Evolutionary conservation across 208 protist genomes (phyloP).

Genomic region (Leishmania turanica): DNA sequence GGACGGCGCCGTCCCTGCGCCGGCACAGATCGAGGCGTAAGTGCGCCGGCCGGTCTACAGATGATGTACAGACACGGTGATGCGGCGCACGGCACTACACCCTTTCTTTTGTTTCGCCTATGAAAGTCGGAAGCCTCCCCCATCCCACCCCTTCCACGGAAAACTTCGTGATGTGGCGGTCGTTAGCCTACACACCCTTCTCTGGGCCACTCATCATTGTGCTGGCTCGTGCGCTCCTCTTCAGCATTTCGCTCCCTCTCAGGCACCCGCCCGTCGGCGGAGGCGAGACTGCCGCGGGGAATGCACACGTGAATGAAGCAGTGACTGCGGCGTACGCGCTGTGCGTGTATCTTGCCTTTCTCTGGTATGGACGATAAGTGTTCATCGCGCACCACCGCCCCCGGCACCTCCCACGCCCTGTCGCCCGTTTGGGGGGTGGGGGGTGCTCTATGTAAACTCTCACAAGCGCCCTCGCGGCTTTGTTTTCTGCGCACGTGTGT

Average conservation of each 20-base stretch:
- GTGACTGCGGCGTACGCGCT: not conserved
- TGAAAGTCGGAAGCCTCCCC: not conserved
- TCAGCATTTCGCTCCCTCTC: not conserved
- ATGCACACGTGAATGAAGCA: not conserved
- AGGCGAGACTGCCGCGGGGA: not conserved
- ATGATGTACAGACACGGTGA: not conserved
- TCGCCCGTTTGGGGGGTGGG: too few relatives aligned
- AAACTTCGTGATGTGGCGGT: not conserved
- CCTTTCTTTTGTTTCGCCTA: not conserved
- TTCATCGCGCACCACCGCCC: not conserved
- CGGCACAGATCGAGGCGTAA: conserved; percentile 12
- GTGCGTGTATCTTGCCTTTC: not conserved
- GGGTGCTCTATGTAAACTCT: too few relatives aligned
- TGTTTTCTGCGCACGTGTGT: not conserved
- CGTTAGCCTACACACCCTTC: not conserved
- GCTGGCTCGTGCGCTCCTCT: not conserved
- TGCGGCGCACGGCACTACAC: not conserved
- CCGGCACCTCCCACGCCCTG: too few relatives aligned
- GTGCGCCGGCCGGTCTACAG: not conserved
- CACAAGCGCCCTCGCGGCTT: too few relatives aligned
- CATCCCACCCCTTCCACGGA: not conserved
- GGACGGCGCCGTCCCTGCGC: not conserved
- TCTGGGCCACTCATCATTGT: not conserved
- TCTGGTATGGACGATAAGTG: not conserved
- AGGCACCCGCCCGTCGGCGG: not conserved